These are phyloP conservation scores for Diaporthe longicolla DNA, from an alignment of 2,329 filamentous ascomycete genomes.

Conservation along the genomic window DNA sequence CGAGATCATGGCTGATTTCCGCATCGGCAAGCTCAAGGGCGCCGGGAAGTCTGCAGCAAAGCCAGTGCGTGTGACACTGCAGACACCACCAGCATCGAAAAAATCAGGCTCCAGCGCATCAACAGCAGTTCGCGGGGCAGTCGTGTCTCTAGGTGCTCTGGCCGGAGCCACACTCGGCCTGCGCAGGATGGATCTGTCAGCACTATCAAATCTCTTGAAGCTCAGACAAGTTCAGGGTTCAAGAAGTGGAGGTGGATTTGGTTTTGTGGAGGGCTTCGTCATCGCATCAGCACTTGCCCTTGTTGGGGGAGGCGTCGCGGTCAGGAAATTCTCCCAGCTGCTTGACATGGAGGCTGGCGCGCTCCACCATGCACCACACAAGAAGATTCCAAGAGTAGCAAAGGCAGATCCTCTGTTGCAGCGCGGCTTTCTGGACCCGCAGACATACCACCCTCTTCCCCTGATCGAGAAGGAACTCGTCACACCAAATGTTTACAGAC, in stretches of 20 bases:
- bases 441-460: constrained; percentile 62
- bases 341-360: constrained; percentile 52
- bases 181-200: constrained; percentile 41
- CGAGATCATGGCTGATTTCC: constrained; percentile 57
- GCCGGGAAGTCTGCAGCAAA: constrained; percentile 32
- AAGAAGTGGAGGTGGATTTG: constrained; percentile 46
- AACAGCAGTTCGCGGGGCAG: constrained; percentile 32
- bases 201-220: constrained; percentile 42
- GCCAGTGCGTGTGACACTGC: constrained; percentile 35
- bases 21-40: constrained; percentile 56
- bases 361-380: constrained; percentile 54
- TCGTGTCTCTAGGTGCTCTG: constrained; percentile 38
- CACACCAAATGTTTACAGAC: constrained; percentile 60
- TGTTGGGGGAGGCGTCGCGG: constrained; percentile 50
- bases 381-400: constrained; percentile 55
- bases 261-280: constrained; percentile 56
- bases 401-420: constrained; percentile 56
- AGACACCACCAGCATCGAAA: constrained; percentile 22
- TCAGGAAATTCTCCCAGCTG: constrained; percentile 50
- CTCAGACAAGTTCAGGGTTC: constrained; percentile 1
- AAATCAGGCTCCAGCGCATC: constrained; percentile 25
- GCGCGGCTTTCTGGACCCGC: constrained; percentile 64
- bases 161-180: constrained; percentile 34
- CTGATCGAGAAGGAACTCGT: constrained; percentile 57
- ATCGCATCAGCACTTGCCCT: constrained; percentile 53